Evolutionary conservation across 2,329 filamentous ascomycete genomes (phyloP), one percentile per base, ranked within the genome.

Genomic region (Anisogramma anomala): DNA sequence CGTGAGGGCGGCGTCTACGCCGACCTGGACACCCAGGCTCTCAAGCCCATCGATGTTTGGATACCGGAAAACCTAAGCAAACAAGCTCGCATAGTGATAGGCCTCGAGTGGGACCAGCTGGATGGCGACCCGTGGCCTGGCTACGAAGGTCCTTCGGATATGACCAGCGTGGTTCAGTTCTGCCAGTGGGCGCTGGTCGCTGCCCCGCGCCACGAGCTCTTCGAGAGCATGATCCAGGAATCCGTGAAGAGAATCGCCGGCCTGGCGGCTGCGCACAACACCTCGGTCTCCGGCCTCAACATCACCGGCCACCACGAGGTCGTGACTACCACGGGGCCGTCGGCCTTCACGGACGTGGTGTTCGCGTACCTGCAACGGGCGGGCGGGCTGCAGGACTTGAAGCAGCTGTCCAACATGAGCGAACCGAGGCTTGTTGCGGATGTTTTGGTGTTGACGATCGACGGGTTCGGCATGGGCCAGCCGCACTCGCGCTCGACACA

Each of bases 1-100:
- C 42, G 39, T 3, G 54, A 61, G 31, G 61, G 61, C 11, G 62
- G 67, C n/a, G 52, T 68, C 4, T 79, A 76, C 54, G 64, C 71
- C 17, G 74, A 78, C 49, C 74, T 76, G 36, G 74, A 78, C 50
- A 73, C 76, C 11, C 66, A 74, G 50, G 68, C 70, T 6, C 55
- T 77, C 13, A 64, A 64, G 23, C 66, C 73, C 0, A 57, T 77
- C 38, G 58, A 69, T 25, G 13, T 35, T 3, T 58, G 55, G 54
- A 37, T 58, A 3, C 52, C 54, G 5, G 26, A 33, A 7, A 14
- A 43, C 3, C 11, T 51, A 18, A 50, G 50, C 3, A 43, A 48
- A 23, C 25, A 43, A n/a, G 50, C 50, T 6, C 43, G 49, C 3
- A 45, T 56, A 8, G 39, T 61, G 14, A 47, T 60, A 3, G 58